Percentiles rank a stretch among this genome's conserved stretches.
Conservation (phyloP, 805 yeast genomes). For the Candida pini region DNA sequence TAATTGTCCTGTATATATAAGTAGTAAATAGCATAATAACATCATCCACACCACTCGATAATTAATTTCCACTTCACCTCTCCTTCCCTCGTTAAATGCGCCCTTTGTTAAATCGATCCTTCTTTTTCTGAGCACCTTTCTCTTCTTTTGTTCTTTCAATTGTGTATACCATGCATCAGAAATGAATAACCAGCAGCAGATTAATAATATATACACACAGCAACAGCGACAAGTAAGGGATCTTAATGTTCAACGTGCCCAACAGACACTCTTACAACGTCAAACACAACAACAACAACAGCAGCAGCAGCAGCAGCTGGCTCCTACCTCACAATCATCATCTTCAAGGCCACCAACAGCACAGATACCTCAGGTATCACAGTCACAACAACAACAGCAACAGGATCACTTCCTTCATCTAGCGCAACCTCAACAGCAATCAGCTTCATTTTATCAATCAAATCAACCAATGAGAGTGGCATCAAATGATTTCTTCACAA, state of each 20-base stretch:
- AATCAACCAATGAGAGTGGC: conserved; percentile 46
- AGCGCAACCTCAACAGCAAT: conserved; percentile 9
- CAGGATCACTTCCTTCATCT: conserved; percentile 6
- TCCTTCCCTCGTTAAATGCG: no score
- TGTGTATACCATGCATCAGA: no score
- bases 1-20: no score
- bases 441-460: conserved; percentile 12
- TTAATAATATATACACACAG: conserved; percentile 7
- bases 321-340: conserved; percentile 8
- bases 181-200: conserved; percentile 3
- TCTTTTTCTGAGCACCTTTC: no score
- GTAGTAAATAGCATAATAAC: no score
- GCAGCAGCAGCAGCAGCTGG: conserved; percentile 7
- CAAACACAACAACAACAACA: conserved; percentile 9
- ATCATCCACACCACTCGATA: no score
- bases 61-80: no score
- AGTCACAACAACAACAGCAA: conserved; percentile 20
- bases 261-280: conserved; percentile 4
- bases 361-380: conserved; percentile 5
- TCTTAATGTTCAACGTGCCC: conserved; percentile 1
- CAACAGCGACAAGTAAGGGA: no score
- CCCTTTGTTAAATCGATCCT: no score
- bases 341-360: no score
- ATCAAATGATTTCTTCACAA: conserved; percentile 45
- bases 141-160: no score